Conservation (phyloP, 306 rosid species). For the Leucaena leucocephala region DNA sequence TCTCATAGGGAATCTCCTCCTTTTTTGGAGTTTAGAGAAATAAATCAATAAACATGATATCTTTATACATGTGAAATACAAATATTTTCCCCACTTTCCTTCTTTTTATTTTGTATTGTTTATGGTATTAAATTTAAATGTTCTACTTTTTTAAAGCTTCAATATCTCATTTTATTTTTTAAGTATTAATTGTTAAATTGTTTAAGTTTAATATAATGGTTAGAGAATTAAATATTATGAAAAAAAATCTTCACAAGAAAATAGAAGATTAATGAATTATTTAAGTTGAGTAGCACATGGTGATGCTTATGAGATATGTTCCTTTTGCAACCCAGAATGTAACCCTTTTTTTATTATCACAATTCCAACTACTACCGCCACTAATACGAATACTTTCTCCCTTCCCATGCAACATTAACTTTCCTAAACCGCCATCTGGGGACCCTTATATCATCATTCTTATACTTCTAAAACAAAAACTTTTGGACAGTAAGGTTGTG, state of each 20-base stretch:
- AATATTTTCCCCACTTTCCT: no score
- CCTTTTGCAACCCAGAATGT: not conserved
- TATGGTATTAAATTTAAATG: not conserved
- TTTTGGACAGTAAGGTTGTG: no score
- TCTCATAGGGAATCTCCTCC: not conserved
- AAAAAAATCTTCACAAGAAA: not conserved
- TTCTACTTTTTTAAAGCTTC: not conserved
- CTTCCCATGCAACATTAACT: not conserved
- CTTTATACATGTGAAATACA: not conserved
- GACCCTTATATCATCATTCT: not conserved
- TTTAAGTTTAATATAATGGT: not conserved
- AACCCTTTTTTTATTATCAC: not conserved
- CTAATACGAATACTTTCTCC: not conserved
- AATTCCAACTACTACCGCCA: not conserved
- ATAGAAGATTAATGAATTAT: not conserved
- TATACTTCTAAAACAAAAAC: not conserved
- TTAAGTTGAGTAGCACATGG: not conserved
- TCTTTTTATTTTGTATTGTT: no score
- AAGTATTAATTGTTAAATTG: not conserved
- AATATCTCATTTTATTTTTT: not conserved
- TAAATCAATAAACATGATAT: not conserved
- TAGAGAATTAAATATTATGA: not conserved
- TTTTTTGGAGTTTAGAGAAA: not conserved
- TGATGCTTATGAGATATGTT: not conserved
- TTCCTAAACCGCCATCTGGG: not conserved